Evolutionary conservation across 2,329 filamentous ascomycete genomes (phyloP).

Genomic region (Hysterium pulicare): DNA sequence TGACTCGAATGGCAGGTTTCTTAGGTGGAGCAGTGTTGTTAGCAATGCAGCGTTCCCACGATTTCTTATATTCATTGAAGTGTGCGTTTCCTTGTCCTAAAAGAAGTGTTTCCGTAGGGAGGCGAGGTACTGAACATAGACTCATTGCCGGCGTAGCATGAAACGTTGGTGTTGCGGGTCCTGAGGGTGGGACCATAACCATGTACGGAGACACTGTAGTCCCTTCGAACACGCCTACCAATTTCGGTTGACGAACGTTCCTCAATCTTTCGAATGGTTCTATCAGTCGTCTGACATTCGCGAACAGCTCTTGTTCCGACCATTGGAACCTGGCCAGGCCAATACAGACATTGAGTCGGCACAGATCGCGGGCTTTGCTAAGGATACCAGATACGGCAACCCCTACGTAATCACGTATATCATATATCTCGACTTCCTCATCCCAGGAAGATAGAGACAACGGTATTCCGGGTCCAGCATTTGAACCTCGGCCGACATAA

Average conservation of each 20-base stretch:
- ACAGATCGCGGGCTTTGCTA: conserved; percentile 23
- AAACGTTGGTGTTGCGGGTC: neutral
- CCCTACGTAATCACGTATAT: conserved; percentile 32
- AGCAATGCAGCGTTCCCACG: conserved; percentile 20
- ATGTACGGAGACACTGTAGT: conserved; percentile 15
- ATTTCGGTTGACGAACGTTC: conserved; percentile 24
- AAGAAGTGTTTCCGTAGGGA: conserved; percentile 15
- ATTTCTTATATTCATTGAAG: conserved; percentile 21
- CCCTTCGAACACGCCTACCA: conserved; percentile 23
- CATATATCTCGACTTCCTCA: conserved; percentile 36
- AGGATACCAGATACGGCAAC: conserved; percentile 31
- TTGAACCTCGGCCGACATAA: conserved; percentile 1
- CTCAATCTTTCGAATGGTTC: conserved; percentile 29
- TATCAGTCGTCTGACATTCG: conserved; percentile 23
- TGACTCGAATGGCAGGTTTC: conserved; percentile 23
- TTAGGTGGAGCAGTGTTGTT: conserved; percentile 8
- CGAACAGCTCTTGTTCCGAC: conserved; percentile 16
- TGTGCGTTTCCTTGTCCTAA: conserved; percentile 12
- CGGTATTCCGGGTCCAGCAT: neutral
- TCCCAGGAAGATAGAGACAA: conserved; percentile 18
- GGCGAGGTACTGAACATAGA: conserved; percentile 24
- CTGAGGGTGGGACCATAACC: conserved; percentile 10
- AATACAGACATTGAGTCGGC: conserved; percentile 27
- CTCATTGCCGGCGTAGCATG: conserved; percentile 4
- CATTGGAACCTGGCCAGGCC: conserved; percentile 24